These are phyloP conservation scores for Urtica urens DNA, from an alignment of 306 rosid genomes.

Conservation along the genomic window DNA sequence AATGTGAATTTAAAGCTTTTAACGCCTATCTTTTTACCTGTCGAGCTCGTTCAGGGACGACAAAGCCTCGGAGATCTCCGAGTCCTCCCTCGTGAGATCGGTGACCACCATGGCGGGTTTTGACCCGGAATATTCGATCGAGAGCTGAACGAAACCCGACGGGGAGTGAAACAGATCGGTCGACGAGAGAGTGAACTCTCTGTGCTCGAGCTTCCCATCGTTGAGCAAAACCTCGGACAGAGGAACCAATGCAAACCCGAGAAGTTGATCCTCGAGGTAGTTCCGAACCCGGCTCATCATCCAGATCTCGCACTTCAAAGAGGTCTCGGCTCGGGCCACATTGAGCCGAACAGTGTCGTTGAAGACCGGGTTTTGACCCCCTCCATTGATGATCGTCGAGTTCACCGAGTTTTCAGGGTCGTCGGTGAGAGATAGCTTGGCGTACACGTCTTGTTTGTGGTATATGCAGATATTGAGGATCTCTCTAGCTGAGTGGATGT, in stretches of 20 bases:
- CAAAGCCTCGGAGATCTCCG: conserved; percentile 28
- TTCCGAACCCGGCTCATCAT: conserved; percentile 93
- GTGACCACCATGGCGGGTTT: conserved; percentile 59
- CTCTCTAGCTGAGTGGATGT: conserved; percentile 78
- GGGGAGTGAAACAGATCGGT: conserved; percentile 91
- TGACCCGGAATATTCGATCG: conserved; percentile 53
- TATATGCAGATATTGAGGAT: conserved; percentile 92
- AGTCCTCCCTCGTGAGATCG: conserved; percentile 28
- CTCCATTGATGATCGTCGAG: conserved; percentile 85
- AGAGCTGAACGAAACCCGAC: conserved; percentile 68
- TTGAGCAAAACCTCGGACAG: conserved; percentile 50
- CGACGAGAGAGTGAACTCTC: conserved; percentile 86
- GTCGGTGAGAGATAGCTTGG: conserved; percentile 57
- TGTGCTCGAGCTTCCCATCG: conserved; percentile 66
- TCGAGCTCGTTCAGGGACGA: conserved; percentile 42
- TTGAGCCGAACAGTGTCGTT: conserved; percentile 53
- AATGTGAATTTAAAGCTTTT: too few species aligned
- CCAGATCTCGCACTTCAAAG: conserved; percentile 89
- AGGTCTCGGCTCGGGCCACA: conserved; percentile 43
- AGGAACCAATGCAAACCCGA: conserved; percentile 89
- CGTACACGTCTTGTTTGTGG: conserved; percentile 98
- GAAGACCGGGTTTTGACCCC: conserved; percentile 88
- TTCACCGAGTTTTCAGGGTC: conserved; percentile 53
- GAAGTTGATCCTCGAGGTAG: conserved; percentile 93
- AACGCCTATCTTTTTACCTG: too few species aligned